Base-by-base conservation (phyloP, 345 rosid species). In the Citrus hindsii region DNA sequence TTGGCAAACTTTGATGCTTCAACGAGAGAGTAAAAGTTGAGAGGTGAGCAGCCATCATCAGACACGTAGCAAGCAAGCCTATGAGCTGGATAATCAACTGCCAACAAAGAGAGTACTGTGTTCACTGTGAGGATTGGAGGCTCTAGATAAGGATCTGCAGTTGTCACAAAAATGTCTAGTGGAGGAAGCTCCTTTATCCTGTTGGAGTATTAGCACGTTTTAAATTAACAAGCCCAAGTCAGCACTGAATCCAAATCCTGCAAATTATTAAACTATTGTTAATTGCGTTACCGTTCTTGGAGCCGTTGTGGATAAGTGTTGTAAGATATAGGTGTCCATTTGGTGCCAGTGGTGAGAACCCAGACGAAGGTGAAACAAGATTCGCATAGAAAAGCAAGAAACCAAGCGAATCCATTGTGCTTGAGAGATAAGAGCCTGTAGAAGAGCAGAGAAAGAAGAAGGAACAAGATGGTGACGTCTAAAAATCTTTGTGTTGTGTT, bases 301-400 rank as follows among this genome's bases (percentile, higher is more conserved):
- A 91, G 89, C 61, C 85, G 87, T 46, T 90, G 67, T 0, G 88
- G 89, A 79, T 84, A 85, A 0, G 93, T 76, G 76, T 79, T 84
- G 79, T 79, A 73, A 0, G 76, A 67, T 9, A 86, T 84, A 40
- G 90, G 97, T 76, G 76, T 91, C 94, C 98, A 92, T 83, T 88
- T 91, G 59, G 24, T 59, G 84, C 9, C 77, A 46, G 84, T 59
- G 24, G 65, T 27, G 80, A 92, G 79, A 48, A 84, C 4, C 95
- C 93, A 94, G 21, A 68, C 1, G 81, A 89, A 84, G 16, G 90
- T 67, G 83, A 94, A 92, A 61, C 74, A 86, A 9, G 87, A 81
- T 83, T 94, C 94, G 73, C 97, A 94, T 0, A 84, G 40, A 65
- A 92, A 80, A 46, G 93, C 94, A 22, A 92, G 84, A 58, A 86